These are phyloP conservation scores for Puccinellia tenuiflora DNA, from an alignment of 176 grass and related monocot species.

Conservation along the genomic window DNA sequence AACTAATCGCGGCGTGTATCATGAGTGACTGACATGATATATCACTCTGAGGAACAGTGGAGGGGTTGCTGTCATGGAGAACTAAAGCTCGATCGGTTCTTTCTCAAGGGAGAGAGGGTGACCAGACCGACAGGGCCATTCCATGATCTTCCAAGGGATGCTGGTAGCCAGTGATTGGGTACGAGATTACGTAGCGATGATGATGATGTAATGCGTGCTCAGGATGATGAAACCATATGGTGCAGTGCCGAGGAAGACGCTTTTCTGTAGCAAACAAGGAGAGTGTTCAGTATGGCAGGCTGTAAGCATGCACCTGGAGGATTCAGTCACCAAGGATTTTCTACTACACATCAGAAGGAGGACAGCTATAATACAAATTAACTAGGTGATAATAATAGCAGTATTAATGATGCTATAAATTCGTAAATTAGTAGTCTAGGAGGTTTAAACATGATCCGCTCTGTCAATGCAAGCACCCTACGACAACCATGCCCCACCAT, in stretches of 20 bases:
- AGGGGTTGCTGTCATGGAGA: neutral
- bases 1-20: conserved; percentile 8
- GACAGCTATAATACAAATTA: neutral
- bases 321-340: neutral
- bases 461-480: neutral
- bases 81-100: conserved; percentile 22
- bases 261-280: neutral
- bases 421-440: neutral
- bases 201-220: conserved; percentile 40
- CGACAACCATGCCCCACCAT: neutral
- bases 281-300: neutral
- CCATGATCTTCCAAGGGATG: conserved; percentile 25
- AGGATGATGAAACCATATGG: conserved; percentile 41
- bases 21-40: conserved; percentile 19
- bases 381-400: neutral
- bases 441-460: neutral
- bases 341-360: neutral
- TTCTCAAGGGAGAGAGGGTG: conserved; percentile 26
- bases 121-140: conserved; percentile 20
- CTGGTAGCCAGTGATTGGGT: neutral
- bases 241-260: neutral
- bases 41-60: neutral
- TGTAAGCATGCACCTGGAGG: neutral
- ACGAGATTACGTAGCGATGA: neutral
- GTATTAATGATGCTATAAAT: neutral